A percentile compares a stretch with the other conserved stretches of the same genome.
phyloP scores from a whole-genome alignment of 2,329 filamentous ascomycete species.

The Meredithiella fracta region DNA sequence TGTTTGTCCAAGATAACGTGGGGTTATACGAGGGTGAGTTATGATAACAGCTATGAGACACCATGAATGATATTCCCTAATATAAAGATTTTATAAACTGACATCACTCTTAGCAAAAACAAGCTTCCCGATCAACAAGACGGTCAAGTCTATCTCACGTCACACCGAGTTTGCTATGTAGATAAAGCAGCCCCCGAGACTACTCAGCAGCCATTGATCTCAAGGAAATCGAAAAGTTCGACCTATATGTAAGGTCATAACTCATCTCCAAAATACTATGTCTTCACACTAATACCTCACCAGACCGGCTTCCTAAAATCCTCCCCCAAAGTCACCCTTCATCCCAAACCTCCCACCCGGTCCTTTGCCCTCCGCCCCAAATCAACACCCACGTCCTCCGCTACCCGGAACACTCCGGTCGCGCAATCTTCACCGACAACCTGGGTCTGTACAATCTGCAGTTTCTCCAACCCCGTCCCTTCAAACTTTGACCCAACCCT shows the following conservation, averaged over 20 bases:
- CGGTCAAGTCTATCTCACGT: constrained; percentile 91
- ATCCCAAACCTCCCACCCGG: constrained; percentile 62
- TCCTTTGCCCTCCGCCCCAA: constrained; percentile 19
- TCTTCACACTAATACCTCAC: not conserved
- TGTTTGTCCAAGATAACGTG: constrained; percentile 96
- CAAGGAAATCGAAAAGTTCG: constrained; percentile 77
- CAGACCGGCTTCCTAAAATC: constrained; percentile 79
- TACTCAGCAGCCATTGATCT: constrained; percentile 74
- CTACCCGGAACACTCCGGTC: not conserved
- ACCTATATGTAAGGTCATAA: constrained; percentile 57
- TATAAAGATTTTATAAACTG: no score
- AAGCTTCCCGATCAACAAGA: constrained; percentile 91
- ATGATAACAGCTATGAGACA: not conserved
- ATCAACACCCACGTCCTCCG: constrained; percentile 1
- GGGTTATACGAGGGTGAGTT: constrained; percentile 80
- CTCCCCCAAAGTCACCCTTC: constrained; percentile 78
- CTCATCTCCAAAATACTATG: constrained; percentile 24
- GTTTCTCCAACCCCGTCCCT: constrained; percentile 81
- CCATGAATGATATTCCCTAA: no score
- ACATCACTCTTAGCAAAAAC: constrained; percentile 50
- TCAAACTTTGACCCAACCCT: constrained; percentile 81
- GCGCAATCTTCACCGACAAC: constrained; percentile 42
- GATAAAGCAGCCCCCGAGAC: constrained; percentile 71
- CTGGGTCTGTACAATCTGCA: constrained; percentile 94
- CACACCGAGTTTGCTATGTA: constrained; percentile 88